Percentiles rank a stretch among this genome's conserved stretches.
Conservation (phyloP, 2,329 filamentous ascomycete species). For the Ophiostoma tasmaniense region DNA sequence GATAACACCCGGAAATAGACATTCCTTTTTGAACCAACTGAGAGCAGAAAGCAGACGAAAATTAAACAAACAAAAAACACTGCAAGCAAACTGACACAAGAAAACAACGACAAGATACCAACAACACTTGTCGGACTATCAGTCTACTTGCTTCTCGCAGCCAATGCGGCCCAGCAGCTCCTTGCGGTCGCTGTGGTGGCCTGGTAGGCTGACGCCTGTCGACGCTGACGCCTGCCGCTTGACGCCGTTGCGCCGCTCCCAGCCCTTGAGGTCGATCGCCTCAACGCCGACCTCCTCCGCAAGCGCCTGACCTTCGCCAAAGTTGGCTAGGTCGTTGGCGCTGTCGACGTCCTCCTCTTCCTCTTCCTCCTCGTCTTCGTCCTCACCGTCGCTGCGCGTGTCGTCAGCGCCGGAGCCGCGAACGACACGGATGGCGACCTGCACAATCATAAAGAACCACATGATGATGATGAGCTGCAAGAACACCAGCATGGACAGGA, state of each 20-base stretch:
- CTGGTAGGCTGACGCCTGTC: constrained; percentile 56
- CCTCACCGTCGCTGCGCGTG: constrained; percentile 77
- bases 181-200: constrained; percentile 68
- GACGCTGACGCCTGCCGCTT: constrained; percentile 43
- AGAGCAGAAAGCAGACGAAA: not conserved
- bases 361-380: constrained; percentile 51
- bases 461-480: constrained; percentile 70
- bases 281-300: constrained; percentile 73
- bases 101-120: not conserved
- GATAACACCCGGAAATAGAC: not conserved
- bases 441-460: constrained; percentile 86
- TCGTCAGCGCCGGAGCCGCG: constrained; percentile 74
- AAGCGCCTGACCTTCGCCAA: constrained; percentile 46
- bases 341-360: constrained; percentile 46
- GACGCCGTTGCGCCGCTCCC: constrained; percentile 48
- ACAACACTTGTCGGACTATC: not conserved
- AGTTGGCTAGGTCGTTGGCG: constrained; percentile 47
- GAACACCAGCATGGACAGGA: constrained; percentile 66
- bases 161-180: constrained; percentile 74
- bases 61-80: not conserved
- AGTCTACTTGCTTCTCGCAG: constrained; percentile 65
- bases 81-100: constrained; percentile 1
- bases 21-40: constrained; percentile 6
- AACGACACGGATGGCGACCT: constrained; percentile 72
- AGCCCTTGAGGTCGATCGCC: constrained; percentile 56